Base-by-base conservation (phyloP, 148 eudicot species). In the Polygonum aviculare region DNA sequence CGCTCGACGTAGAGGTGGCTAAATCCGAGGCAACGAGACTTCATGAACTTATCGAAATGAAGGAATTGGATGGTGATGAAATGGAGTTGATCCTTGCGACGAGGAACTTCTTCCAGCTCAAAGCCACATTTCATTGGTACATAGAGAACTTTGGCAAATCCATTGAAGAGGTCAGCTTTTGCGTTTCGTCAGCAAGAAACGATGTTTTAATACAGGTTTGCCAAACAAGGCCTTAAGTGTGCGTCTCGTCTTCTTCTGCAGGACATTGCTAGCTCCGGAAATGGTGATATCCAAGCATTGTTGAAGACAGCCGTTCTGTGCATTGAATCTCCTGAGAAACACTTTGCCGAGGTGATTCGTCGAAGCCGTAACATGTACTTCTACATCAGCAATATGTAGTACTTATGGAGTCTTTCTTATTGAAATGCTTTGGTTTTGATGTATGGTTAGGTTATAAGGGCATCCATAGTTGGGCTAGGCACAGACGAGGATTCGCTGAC, bases 401-500 rank as follows among this genome's bases (percentile, higher is more conserved):
- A 26, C 31, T 26, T 26, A 0, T 26, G 31, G 1, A 26, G 31
- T 26, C 1, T 26, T 26, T 26, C 31, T 26, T 26, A 26, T 26
- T 26, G 31, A 26, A 26, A 26, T 15, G 19, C 39, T 55, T 16
- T 51, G 36, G 8, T 77, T 0, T 41, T 77, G 18, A 59, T 21
- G 5, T 76, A 55, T 77, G 21, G 35, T 60, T 83, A 90, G 98
- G 96, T 89, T 49, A 80, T 93, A 76, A 80, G 84, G 72, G 77
- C 83, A 74, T 79, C 97, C 2, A 77, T 90, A 70, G 45, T 78
- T 1, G 93, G 96, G 51, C 85, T 88, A 0, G 96, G 98, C 6
- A 93, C 98, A 5, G 96, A 93, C 73, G 98, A 93, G 85, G 87
- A 85, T 82, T 86, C 93, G 12, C 88, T 93, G 15, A 89, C 89